Evolutionary conservation across 2,329 filamentous ascomycete genomes (phyloP), one percentile per base, ranked within the genome.

Genomic region (Cordyceps javanica): DNA sequence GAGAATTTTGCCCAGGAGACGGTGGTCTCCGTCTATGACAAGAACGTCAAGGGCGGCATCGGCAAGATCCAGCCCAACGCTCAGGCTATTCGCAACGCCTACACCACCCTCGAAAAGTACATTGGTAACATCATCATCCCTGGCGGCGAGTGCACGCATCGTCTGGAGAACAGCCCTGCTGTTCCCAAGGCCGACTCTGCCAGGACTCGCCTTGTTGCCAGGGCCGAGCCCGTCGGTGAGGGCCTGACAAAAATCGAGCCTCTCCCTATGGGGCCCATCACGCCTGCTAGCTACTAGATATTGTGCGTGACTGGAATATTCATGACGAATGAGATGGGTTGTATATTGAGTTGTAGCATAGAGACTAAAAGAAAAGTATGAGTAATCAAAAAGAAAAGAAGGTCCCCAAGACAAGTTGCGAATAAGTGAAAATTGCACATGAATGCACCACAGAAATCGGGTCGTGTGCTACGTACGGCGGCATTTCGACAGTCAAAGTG

Each of bases 1-100:
- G 65, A 67, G 59, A 60, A 65, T 62, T 64, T 66, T 57, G 65
- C 65, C 9, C 64, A 67, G 61, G 54, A 62, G 53, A 65, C 59
- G 26, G 50, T 64, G 23, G 56, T 67, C 4, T 58, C 59, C n/a
- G 54, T 67, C 16, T 66, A 61, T 55, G 63, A 67, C 51, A 61
- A 60, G 50, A 52, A 60, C 54, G 64, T 67, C 19, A 60, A 61
- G 7, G 63, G 62, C 50, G 66, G 65, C 13, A 56, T 65, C n/a
- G 59, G 45, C 28, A 53, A 34, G 14, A 62, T 66, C 30, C 61
- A 65, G 59, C 62, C 65, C 39, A 65, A 61, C 59, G 45, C 36
- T 7, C 21, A 54, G 56, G 52, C 46, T 19, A 59, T 60, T 23
- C 49, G 23, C 23, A 49, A 60, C 59, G 57, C 58, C 23, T 60